Conservation (phyloP, 1,284 basidiomycete genomes). For the Boletus subluridellus region DNA sequence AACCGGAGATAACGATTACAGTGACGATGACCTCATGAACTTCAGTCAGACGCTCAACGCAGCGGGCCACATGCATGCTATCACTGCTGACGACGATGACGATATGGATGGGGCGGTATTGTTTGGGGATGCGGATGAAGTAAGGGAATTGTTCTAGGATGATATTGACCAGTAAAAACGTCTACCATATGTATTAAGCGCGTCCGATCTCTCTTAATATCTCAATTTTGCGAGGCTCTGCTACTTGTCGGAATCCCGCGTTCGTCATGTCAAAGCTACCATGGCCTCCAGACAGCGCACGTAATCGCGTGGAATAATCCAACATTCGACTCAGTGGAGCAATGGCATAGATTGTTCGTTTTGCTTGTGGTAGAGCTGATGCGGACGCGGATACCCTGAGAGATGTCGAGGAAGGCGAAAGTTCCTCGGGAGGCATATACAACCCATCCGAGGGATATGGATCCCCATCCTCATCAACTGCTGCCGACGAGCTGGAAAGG, state of each 20-base stretch:
- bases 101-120: constrained; percentile 69
- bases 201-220: constrained; percentile 74
- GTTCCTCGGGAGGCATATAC: constrained; percentile 68
- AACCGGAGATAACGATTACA: constrained; percentile 39
- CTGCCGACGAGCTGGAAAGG: constrained; percentile 42
- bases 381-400: constrained; percentile 28
- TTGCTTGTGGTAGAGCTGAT: constrained; percentile 39
- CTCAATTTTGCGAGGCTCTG: constrained; percentile 55
- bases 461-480: constrained; percentile 45
- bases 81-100: constrained; percentile 66
- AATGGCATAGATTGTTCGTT: constrained; percentile 61
- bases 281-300: constrained; percentile 79
- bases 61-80: constrained; percentile 50
- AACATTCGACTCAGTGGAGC: constrained; percentile 79
- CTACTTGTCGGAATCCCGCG: constrained; percentile 70
- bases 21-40: constrained; percentile 55
- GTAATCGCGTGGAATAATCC: constrained; percentile 73
- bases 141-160: constrained; percentile 48
- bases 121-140: constrained; percentile 78
- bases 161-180: constrained; percentile 5
- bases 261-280: constrained; percentile 76
- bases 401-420: constrained; percentile 65
- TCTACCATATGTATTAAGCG: constrained; percentile 39
- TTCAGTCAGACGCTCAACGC: constrained; percentile 71
- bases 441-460: constrained; percentile 58